These are phyloP conservation scores for Jimgerdemannia lactiflua DNA, from an alignment of 192 early-diverging fungal species.

Conservation along the genomic window DNA sequence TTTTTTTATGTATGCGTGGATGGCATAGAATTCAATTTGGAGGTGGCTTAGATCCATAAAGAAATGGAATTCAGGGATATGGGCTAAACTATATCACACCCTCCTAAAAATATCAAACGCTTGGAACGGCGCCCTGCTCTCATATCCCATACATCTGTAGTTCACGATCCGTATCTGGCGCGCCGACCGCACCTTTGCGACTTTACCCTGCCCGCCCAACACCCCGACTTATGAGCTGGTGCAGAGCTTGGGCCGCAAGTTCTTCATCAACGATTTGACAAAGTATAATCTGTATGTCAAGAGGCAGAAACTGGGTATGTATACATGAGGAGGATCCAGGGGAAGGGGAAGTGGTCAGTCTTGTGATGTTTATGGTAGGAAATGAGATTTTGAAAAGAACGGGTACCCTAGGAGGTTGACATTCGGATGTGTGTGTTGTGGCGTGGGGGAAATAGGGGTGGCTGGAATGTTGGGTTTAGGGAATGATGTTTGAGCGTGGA, in stretches of 20 bases:
- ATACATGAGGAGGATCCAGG: constrained; percentile 14
- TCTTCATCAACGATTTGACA: constrained; percentile 70
- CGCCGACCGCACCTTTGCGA: constrained; percentile 77
- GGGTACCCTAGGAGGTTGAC: no score
- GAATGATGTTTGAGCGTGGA: no score
- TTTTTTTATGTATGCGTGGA: no score
- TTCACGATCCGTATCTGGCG: constrained; percentile 75
- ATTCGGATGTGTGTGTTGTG: no score
- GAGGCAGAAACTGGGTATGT: constrained; percentile 38
- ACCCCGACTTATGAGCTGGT: constrained; percentile 76
- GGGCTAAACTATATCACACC: no score
- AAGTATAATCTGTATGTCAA: constrained; percentile 41
- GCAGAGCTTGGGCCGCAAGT: constrained; percentile 74
- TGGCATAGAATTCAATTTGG: no score
- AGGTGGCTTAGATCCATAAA: no score
- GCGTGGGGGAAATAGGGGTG: no score
- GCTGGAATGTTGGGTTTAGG: no score
- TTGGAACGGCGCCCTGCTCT: no score
- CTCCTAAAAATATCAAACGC: no score
- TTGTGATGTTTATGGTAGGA: not conserved
- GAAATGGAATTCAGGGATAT: no score
- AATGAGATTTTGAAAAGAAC: not conserved
- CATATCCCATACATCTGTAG: constrained; percentile 16
- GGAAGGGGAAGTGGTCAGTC: constrained; percentile 4
- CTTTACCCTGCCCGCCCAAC: constrained; percentile 64